phyloP scores from a whole-genome alignment of 2,329 filamentous ascomycete genomes.

The Alternaria postmessia region DNA sequence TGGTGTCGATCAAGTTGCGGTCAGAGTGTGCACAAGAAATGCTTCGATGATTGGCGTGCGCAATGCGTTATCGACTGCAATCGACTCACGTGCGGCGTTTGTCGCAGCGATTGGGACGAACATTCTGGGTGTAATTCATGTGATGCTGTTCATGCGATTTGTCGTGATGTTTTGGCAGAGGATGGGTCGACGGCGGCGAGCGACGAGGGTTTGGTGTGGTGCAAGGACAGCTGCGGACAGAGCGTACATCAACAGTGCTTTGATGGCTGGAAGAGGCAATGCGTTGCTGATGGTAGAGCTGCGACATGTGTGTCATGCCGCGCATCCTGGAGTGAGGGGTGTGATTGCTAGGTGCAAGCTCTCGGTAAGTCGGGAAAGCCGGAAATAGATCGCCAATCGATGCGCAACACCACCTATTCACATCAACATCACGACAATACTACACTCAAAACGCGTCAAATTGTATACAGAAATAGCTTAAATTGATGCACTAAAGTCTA shows the following conservation, averaged over 20 bases:
- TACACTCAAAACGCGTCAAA: no score
- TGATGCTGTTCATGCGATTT: conserved; percentile 12
- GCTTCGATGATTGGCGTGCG: conserved; percentile 24
- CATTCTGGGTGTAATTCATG: conserved; percentile 4
- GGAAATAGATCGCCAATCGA: no score
- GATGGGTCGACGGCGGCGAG: background rate
- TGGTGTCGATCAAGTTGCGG: conserved; percentile 33
- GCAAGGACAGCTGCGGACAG: conserved; percentile 24
- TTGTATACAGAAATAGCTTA: no score
- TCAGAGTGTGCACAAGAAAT: conserved; percentile 20
- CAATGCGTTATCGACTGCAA: background rate
- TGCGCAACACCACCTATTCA: no score
- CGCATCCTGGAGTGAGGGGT: background rate
- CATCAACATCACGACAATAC: no score
- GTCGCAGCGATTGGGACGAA: conserved; percentile 22
- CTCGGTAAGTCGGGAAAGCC: no score
- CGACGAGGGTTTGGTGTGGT: conserved; percentile 18
- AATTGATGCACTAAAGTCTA: no score
- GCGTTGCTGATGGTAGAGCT: background rate
- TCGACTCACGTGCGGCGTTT: conserved; percentile 18
- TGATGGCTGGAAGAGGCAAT: conserved; percentile 16
- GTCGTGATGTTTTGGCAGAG: background rate
- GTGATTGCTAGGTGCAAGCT: background rate
- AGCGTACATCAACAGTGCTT: conserved; percentile 27
- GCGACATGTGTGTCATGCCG: background rate